These are phyloP conservation scores for Iberis pinnata DNA, from an alignment of 345 rosid genomes.

Conservation along the genomic window DNA sequence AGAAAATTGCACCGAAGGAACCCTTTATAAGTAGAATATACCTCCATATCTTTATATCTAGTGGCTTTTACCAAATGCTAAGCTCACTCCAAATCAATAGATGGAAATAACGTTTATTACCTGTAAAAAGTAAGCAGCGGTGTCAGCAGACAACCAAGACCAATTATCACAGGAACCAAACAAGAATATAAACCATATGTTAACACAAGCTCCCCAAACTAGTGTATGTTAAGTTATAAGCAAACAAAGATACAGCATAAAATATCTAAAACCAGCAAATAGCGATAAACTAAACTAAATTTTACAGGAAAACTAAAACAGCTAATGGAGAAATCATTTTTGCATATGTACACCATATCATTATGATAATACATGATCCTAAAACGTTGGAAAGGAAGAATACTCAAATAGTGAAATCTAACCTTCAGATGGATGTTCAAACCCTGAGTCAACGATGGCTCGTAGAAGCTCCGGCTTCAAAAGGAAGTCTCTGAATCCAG, in stretches of 20 bases:
- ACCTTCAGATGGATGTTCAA: slow-evolving; percentile 99
- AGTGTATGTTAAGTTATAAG: too few relatives aligned
- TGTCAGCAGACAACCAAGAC: not conserved
- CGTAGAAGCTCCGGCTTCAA: slow-evolving; percentile 98
- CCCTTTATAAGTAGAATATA: slow-evolving; percentile 66
- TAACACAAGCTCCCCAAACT: too few relatives aligned
- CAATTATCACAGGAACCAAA: too few relatives aligned
- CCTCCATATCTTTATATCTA: slow-evolving; percentile 59
- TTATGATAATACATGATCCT: too few relatives aligned
- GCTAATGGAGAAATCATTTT: too few relatives aligned
- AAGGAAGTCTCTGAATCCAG: slow-evolving; percentile 99
- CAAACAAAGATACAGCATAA: too few relatives aligned
- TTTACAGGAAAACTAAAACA: too few relatives aligned
- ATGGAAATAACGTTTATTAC: slow-evolving; percentile 26
- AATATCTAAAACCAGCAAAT: too few relatives aligned
- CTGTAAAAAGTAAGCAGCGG: not conserved
- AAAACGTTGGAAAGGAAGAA: not conserved
- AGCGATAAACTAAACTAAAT: too few relatives aligned
- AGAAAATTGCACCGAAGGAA: slow-evolving; percentile 73
- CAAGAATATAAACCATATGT: too few relatives aligned
- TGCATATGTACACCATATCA: too few relatives aligned
- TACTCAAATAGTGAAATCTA: not conserved
- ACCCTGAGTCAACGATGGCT: slow-evolving; percentile 94
- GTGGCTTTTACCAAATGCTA: slow-evolving; percentile 57
- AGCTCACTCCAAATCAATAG: slow-evolving; percentile 58